Conservation (phyloP, 2,329 filamentous ascomycete genomes). For the Clonostachys byssicola region DNA sequence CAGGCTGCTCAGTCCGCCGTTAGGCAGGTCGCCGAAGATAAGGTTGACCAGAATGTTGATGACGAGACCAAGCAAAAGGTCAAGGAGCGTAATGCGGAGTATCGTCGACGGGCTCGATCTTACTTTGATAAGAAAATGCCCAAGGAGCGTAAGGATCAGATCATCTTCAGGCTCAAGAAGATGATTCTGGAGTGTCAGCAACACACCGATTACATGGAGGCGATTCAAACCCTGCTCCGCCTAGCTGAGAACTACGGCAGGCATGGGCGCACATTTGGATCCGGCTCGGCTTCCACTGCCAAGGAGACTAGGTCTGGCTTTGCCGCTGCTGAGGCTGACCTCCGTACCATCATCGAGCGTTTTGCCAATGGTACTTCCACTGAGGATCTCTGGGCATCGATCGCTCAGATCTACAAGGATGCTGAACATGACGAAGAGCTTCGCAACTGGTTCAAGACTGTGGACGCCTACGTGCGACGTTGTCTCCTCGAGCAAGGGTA, state of each 20-base stretch:
- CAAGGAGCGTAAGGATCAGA: constrained; percentile 87
- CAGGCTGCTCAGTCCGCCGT: constrained; percentile 22
- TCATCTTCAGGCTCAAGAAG: constrained; percentile 90
- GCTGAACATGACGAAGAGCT: constrained; percentile 85
- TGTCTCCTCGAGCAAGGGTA: constrained; percentile 88
- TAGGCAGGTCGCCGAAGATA: constrained; percentile 46
- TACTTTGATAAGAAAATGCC: constrained; percentile 88
- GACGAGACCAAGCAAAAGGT: constrained; percentile 56
- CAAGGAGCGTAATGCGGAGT: constrained; percentile 36
- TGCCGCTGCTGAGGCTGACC: constrained; percentile 69
- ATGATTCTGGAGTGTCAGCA: constrained; percentile 96
- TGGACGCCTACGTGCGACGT: constrained; percentile 75
- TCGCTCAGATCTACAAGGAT: constrained; percentile 82
- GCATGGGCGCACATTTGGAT: constrained; percentile 63
- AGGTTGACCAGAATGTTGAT: constrained; percentile 57
- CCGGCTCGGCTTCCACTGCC: constrained; percentile 63
- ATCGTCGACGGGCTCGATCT: constrained; percentile 51
- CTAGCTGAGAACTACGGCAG: constrained; percentile 82
- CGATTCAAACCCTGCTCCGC: constrained; percentile 81
- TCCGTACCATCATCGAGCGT: constrained; percentile 81
- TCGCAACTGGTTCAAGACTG: constrained; percentile 79
- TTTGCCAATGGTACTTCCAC: constrained; percentile 93
- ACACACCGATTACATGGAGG: constrained; percentile 87
- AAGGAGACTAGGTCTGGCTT: constrained; percentile 70
- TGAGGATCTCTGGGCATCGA: constrained; percentile 78